Conservation (phyloP, 352 stramenopile species). For the Pythium biforme region DNA sequence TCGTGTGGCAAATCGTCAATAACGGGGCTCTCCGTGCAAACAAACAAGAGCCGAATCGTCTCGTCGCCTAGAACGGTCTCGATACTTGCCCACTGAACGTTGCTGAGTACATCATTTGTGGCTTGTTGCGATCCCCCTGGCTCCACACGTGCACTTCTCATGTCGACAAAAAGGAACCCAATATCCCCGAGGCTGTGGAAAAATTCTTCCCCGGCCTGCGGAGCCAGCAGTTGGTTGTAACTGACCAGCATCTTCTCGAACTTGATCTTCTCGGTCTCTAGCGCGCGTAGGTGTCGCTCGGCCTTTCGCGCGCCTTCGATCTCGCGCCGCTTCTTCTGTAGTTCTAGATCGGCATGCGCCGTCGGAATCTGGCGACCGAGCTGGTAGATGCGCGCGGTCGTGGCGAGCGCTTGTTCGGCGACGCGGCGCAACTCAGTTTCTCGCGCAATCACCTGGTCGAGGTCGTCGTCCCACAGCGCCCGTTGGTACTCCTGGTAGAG, state of each 20-base stretch:
- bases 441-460: constrained; percentile 39
- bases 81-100: constrained; percentile 61
- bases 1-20: constrained; percentile 34
- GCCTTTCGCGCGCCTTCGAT: constrained; percentile 59
- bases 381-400: constrained; percentile 45
- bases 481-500: constrained; percentile 82
- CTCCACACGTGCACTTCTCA: constrained; percentile 52
- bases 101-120: constrained; percentile 56
- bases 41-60: constrained; percentile 35
- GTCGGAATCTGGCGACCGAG: constrained; percentile 42
- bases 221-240: constrained; percentile 56
- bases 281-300: constrained; percentile 51
- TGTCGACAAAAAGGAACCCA: constrained; percentile 60
- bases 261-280: constrained; percentile 53
- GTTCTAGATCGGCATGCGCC: constrained; percentile 37
- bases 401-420: constrained; percentile 49
- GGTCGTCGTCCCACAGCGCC: constrained; percentile 68
- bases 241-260: constrained; percentile 54
- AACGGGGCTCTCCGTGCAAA: constrained; percentile 55
- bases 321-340: constrained; percentile 66
- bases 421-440: constrained; percentile 31
- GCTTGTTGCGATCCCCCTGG: constrained; percentile 53
- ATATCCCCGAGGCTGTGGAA: constrained; percentile 41
- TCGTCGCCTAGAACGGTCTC: constrained; percentile 39
- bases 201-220: constrained; percentile 67